Evolutionary conservation across 2,329 filamentous ascomycete genomes (phyloP), one percentile per base, ranked within the genome.

Genomic region (Penicillium crustosum): DNA sequence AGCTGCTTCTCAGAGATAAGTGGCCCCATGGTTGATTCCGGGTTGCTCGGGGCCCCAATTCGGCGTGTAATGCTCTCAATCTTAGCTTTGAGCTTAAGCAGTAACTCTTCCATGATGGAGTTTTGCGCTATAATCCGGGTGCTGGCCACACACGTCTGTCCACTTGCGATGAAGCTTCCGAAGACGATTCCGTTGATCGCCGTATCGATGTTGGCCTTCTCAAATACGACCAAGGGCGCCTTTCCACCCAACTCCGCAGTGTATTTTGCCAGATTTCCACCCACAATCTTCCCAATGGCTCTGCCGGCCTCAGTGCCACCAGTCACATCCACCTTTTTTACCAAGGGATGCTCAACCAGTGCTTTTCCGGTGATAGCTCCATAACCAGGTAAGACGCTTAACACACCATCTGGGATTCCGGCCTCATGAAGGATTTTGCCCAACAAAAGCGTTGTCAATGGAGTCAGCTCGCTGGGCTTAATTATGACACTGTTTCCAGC

Each of bases 61-160:
- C 61, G 62, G 27, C 13, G 45, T 6, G 49, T 53, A 5, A 66
- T 66, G 4, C 86, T 83, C 6, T 79, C 82, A n/a, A 83, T 77
- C 55, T 76, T 79, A 17, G 58, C 61, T 49, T 78, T 71, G 21
- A 79, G 62, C 25, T 75, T 75, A 6, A 71, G 60, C 8, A 82
- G 67, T 0, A 75, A 68, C 3, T 75, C 68, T 23, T 78, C 69
- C 9, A 60, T 53, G 10, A 83, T 77, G 4, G 67, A 73, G 19
- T 74, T 72, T 45, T 84, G 78, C 10, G 83, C 80, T 39, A 85
- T 73, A 29, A 84, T 75, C 23, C 82, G 75, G 17, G 81, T 84
- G 6, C 82, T 82, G 4, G 82, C 82, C 13, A 84, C 79, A 44
- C 82, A 84, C 0, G 82, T 84, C 65, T 84, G 82, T 0, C 82